A percentile compares a stretch with the other conserved stretches of the same genome.
These are phyloP conservation scores for Mortierella sp. DNA, from an alignment of 371 early-diverging fungal genomes.

Conservation along the genomic window DNA sequence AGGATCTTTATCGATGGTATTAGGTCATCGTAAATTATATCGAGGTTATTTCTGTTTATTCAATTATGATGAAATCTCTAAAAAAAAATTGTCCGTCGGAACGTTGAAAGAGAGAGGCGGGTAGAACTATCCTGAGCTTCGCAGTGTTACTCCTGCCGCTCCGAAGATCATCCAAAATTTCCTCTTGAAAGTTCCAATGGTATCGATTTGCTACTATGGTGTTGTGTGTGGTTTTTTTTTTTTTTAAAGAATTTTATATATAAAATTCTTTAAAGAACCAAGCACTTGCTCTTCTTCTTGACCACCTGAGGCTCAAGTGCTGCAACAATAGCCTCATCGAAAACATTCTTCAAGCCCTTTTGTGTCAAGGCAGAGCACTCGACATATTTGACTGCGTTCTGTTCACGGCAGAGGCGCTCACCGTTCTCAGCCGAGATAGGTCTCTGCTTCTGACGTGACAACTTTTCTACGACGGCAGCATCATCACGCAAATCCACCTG, in stretches of 20 bases:
- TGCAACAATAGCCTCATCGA: conserved; percentile 99
- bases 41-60: background rate
- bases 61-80: background rate
- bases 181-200: background rate
- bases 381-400: conserved; percentile 96
- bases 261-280: conserved; percentile 69
- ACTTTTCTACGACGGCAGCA: conserved; percentile 81
- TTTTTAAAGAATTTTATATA: background rate
- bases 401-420: conserved; percentile 87
- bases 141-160: no score
- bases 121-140: background rate
- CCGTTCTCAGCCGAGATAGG: conserved; percentile 89
- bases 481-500: conserved; percentile 97
- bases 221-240: background rate
- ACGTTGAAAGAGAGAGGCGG: background rate
- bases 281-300: conserved; percentile 84
- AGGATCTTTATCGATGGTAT: no score
- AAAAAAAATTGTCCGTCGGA: background rate
- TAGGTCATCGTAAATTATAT: no score
- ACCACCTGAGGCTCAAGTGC: conserved; percentile 93
- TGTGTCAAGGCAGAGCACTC: conserved; percentile 98
- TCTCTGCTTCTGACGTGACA: conserved; percentile 85
- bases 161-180: background rate
- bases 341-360: conserved; percentile 96
- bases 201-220: conserved; percentile 1